Conservation (phyloP, 2,329 filamentous ascomycete genomes). For the Apiospora rasikravindrae region DNA sequence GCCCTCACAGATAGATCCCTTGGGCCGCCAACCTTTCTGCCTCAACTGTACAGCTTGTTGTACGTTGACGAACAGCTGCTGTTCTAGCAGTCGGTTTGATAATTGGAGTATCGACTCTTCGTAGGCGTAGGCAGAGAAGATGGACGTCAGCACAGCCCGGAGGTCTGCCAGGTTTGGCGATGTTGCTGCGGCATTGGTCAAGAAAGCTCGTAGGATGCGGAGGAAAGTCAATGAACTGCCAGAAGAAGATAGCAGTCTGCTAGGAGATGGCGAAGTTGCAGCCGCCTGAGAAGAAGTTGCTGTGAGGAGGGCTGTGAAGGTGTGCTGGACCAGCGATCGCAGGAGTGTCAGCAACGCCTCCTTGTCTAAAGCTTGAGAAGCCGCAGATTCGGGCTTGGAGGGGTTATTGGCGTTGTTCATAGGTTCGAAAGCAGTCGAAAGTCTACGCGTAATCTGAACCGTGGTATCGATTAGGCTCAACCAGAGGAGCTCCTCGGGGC, state of each 20-base stretch:
- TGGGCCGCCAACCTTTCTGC: conserved; percentile 86
- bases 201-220: conserved; percentile 85
- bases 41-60: conserved; percentile 74
- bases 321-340: conserved; percentile 83
- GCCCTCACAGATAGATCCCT: conserved; percentile 84
- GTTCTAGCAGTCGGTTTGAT: conserved; percentile 84
- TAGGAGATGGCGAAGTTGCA: conserved; percentile 35
- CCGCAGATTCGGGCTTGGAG: conserved; percentile 30
- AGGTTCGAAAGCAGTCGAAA: conserved; percentile 36
- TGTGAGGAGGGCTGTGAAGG: conserved; percentile 84
- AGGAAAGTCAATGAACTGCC: conserved; percentile 79
- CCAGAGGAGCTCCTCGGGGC: conserved; percentile 63
- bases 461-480: conserved; percentile 64
- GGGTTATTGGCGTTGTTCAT: neutral
- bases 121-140: conserved; percentile 95
- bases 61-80: conserved; percentile 86
- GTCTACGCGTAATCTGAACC: conserved; percentile 67
- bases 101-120: conserved; percentile 88
- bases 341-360: conserved; percentile 70
- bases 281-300: conserved; percentile 65
- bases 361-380: conserved; percentile 51
- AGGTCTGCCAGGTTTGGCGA: conserved; percentile 89
- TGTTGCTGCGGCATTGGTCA: conserved; percentile 78
- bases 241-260: conserved; percentile 41
- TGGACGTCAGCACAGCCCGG: conserved; percentile 81